These are phyloP conservation scores for Fraxinus dipetala DNA, from an alignment of 305 asterid species.

Conservation along the genomic window DNA sequence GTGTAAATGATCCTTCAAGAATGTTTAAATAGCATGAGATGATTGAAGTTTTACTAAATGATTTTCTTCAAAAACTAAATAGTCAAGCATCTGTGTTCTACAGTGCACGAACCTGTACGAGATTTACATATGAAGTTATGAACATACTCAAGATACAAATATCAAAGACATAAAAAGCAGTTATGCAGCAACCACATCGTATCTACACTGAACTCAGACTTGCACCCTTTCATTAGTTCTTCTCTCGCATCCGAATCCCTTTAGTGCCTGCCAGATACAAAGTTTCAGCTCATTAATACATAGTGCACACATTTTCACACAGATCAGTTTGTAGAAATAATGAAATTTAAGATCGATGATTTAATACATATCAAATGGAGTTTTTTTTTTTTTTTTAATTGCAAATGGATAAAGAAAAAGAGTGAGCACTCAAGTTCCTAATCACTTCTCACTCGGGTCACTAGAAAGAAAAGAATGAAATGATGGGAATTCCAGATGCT, in stretches of 20 bases:
- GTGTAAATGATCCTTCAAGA: background rate
- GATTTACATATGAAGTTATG: conserved; percentile 17
- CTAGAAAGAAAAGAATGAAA: background rate
- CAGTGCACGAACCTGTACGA: conserved; percentile 13
- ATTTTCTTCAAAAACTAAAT: background rate
- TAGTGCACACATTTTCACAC: background rate
- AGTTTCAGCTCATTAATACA: background rate
- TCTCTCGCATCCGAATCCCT: background rate
- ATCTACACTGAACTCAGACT: background rate
- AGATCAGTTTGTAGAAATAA: background rate
- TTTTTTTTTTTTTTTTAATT: too few relatives aligned
- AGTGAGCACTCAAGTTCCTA: background rate
- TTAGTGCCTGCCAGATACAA: background rate
- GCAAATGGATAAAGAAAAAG: background rate
- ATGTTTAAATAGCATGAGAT: background rate
- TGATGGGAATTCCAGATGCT: background rate
- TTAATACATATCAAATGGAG: background rate
- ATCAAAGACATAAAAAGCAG: background rate
- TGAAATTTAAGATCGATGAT: background rate
- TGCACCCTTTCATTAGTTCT: background rate
- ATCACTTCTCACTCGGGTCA: background rate
- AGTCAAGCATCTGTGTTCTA: conserved; percentile 4
- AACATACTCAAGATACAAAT: conserved; percentile 9
- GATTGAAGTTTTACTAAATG: background rate
- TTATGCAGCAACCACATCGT: conserved; percentile 3